These are phyloP conservation scores for Cucumis sativus DNA, from an alignment of 306 rosid genomes.

Conservation along the genomic window DNA sequence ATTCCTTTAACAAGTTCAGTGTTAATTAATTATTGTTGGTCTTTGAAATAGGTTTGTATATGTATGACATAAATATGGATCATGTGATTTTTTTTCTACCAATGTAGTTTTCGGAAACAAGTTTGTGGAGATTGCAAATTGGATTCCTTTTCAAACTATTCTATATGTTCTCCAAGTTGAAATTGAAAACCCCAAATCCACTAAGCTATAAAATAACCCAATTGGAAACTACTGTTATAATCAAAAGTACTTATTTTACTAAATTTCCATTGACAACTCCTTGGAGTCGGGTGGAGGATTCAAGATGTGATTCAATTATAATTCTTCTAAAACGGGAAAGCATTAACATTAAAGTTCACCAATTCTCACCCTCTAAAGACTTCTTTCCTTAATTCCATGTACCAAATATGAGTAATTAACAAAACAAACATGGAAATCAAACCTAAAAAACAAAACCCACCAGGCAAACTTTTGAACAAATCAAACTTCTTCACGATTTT, in stretches of 20 bases:
- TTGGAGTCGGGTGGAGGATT: no score
- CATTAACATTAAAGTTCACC: background rate
- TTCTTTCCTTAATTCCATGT: background rate
- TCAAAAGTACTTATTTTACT: no score
- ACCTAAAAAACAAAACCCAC: background rate
- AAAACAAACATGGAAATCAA: background rate
- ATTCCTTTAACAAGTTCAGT: conserved; percentile 21
- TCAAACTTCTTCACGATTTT: background rate
- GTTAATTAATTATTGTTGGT: background rate
- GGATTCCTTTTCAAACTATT: background rate
- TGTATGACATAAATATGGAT: background rate
- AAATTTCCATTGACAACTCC: no score
- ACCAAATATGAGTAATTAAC: background rate
- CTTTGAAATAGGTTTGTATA: background rate
- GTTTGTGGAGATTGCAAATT: background rate
- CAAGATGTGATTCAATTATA: no score
- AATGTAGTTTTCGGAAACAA: background rate
- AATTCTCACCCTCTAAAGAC: background rate
- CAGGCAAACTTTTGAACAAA: background rate
- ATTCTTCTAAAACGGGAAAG: no score
- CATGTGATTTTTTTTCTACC: background rate
- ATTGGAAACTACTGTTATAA: no score
- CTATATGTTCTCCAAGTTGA: background rate
- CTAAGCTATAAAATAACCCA: no score
- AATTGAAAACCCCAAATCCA: no score